Evolutionary conservation across 768 basidiomycete genomes (phyloP), one percentile per base, ranked within the genome.

Genomic region (Jaapia argillacea): DNA sequence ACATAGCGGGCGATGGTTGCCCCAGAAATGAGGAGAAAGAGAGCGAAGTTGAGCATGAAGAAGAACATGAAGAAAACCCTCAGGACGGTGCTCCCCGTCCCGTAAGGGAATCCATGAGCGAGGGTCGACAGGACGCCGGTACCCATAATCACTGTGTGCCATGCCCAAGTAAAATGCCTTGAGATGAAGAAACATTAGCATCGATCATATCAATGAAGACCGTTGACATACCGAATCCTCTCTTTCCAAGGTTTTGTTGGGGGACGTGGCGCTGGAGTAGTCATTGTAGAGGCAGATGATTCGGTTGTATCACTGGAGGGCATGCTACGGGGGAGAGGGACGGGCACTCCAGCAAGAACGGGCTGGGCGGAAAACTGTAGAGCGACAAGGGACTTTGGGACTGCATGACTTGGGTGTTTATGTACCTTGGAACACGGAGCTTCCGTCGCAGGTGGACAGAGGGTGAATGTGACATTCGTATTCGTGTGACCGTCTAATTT

Each of bases 141-240:
- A 42, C 70, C 70, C 70, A 72, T 72, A 23, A 66, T 58, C 14
- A 70, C 66, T 7, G 70, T 65, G 48, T 71, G 60, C 70, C 70
- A 72, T 45, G 66, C 63, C 27, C 68, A 69, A 4, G 69, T 70
- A 47, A 71, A 70, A 45, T 71, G 63, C 25, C 69, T 71, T 44
- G 5, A 16, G 21, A 31, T n/a, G 18, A 24, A n/a, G n/a, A n/a
- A n/a, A n/a, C n/a, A n/a, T n/a, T n/a, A n/a, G 6, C 24, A 24
- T 14, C n/a, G 24, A 43, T 21, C 36, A 39, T 3, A 24, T 14
- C 26, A 21, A 14, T n/a, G n/a, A n/a, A n/a, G n/a, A n/a, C n/a
- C n/a, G n/a, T n/a, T n/a, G 31, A 45, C 50, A 22, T 48, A 66
- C 67, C 52, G 54, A 42, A 68, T 59, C 36, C 66, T 57, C 6